phyloP scores from a whole-genome alignment of 108 stramenopile genomes.

The Parietichytrium sp. region DNA sequence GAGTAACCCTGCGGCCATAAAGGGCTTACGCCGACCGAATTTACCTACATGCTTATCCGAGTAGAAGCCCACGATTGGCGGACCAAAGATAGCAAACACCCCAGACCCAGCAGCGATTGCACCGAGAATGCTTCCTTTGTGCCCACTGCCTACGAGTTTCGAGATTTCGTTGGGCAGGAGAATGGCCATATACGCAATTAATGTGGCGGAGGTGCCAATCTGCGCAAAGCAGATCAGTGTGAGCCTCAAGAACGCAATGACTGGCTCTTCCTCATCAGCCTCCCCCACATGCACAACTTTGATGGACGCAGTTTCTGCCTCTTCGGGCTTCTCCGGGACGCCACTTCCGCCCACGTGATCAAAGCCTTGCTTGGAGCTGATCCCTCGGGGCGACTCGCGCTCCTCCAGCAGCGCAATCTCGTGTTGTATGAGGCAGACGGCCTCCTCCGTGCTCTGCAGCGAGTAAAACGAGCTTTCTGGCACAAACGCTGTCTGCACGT shows the following conservation, averaged over 20 bases:
- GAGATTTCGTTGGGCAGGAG: background rate
- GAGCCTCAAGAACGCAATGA: background rate
- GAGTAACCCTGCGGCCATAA: conserved; percentile 2
- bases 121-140: conserved; percentile 1
- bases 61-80: background rate
- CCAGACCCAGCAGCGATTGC: background rate
- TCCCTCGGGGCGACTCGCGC: too few relatives aligned
- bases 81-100: background rate
- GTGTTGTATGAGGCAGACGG: too few relatives aligned
- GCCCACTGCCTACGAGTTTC: background rate
- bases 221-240: background rate
- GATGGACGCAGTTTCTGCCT: too few relatives aligned
- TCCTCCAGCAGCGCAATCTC: too few relatives aligned
- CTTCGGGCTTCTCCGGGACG: too few relatives aligned
- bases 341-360: too few relatives aligned
- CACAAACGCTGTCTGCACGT: too few relatives aligned
- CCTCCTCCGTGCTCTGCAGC: too few relatives aligned
- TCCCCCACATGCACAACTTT: too few relatives aligned
- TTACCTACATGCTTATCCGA: background rate
- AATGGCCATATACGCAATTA: background rate
- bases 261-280: background rate
- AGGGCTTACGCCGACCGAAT: background rate
- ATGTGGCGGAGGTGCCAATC: background rate
- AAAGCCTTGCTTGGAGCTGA: too few relatives aligned
- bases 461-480: too few relatives aligned